phyloP scores from a whole-genome alignment of 1,139 yeast genomes.

The Meyerozyma smithsonii region DNA sequence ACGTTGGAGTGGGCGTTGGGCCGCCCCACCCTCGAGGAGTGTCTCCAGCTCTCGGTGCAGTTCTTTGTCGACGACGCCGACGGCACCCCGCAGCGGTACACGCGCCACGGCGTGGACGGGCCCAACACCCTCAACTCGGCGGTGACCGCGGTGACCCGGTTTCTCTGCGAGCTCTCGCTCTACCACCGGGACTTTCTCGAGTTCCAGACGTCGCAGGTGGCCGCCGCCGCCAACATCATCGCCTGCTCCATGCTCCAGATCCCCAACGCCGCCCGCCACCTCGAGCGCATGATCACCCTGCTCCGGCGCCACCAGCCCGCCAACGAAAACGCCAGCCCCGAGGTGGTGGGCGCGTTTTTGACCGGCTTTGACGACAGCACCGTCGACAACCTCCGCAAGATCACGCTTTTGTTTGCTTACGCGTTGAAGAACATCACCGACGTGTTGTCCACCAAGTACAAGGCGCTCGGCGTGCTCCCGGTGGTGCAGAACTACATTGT shows the following conservation, averaged over 20 bases:
- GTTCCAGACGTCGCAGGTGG: conserved; percentile 57
- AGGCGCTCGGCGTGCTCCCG: conserved; percentile 38
- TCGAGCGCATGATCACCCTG: conserved; percentile 20
- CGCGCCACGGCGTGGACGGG: conserved; percentile 3
- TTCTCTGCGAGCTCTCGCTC: conserved; percentile 70
- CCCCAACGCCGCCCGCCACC: conserved; percentile 31
- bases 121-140: conserved; percentile 36
- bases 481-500: conserved; percentile 18
- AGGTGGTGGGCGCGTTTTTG: conserved; percentile 45
- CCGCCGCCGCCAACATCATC: conserved; percentile 64
- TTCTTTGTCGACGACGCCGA: conserved; percentile 14
- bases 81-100: conserved; percentile 8
- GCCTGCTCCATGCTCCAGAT: conserved; percentile 63
- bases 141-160: conserved; percentile 55
- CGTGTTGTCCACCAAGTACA: conserved; percentile 51
- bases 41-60: conserved; percentile 50
- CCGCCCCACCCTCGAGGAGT: conserved; percentile 59
- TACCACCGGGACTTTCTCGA: conserved; percentile 66
- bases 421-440: conserved; percentile 49
- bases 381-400: conserved; percentile 37
- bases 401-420: conserved; percentile 42
- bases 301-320: conserved; percentile 8
- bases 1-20: conserved; percentile 82
- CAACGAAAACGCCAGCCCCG: conserved; percentile 40
- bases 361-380: conserved; percentile 44